Conservation (phyloP, 495 filamentous ascomycete species). For the Staphylotrichum longicolle region DNA sequence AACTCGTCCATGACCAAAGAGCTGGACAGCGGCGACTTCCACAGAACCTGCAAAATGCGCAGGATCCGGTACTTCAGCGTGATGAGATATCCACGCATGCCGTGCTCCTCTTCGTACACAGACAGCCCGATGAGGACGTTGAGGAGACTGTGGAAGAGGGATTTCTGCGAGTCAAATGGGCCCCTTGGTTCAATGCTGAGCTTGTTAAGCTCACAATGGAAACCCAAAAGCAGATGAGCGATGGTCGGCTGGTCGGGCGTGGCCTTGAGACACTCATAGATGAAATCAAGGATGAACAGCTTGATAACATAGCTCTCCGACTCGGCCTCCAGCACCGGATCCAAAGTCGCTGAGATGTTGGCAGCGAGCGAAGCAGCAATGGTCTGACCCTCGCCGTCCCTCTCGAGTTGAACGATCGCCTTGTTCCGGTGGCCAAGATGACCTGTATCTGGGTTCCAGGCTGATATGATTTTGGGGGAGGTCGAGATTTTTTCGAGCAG, state of each 20-base stretch:
- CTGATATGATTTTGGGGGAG: slow-evolving; percentile 68
- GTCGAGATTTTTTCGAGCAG: slow-evolving; percentile 81
- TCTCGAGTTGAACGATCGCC: slow-evolving; percentile 73
- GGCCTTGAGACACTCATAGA: slow-evolving; percentile 71
- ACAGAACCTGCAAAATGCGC: slow-evolving; percentile 74
- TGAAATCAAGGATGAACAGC: slow-evolving; percentile 72
- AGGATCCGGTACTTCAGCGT: slow-evolving; percentile 70
- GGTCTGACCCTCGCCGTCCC: slow-evolving; percentile 63
- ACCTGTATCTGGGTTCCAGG: slow-evolving; percentile 49
- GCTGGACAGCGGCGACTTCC: slow-evolving; percentile 80
- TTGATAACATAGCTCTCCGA: slow-evolving; percentile 73
- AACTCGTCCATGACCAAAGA: slow-evolving; percentile 72
- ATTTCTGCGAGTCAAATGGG: slow-evolving; percentile 62
- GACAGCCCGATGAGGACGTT: slow-evolving; percentile 62
- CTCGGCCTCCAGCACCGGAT: slow-evolving; percentile 60
- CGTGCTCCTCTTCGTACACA: slow-evolving; percentile 54
- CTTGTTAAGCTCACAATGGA: slow-evolving; percentile 65
- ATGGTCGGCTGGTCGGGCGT: slow-evolving; percentile 71
- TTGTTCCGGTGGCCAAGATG: slow-evolving; percentile 65
- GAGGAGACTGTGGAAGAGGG: slow-evolving; percentile 81
- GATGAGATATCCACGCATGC: slow-evolving; percentile 68
- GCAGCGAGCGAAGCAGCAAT: slow-evolving; percentile 64
- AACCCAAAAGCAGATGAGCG: slow-evolving; percentile 88
- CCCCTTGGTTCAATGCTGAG: slow-evolving; percentile 62
- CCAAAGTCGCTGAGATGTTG: slow-evolving; percentile 61